Evolutionary conservation across 306 rosid species (phyloP).

Genomic region (Quercus parvula): DNA sequence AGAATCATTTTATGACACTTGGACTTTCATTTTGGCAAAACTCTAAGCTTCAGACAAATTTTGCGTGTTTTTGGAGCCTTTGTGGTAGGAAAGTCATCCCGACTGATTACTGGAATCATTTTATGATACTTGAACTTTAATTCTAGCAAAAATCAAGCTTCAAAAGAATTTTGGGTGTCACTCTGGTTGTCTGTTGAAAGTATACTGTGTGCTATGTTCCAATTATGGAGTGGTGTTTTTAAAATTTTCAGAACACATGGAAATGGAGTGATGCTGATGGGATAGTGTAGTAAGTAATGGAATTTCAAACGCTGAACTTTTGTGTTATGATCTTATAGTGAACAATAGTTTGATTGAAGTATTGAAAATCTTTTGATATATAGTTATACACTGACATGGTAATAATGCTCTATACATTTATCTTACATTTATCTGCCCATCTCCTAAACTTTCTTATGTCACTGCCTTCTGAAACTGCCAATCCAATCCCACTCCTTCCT

Average conservation of each 20-base stretch:
- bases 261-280: background rate
- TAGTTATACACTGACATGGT: background rate
- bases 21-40: background rate
- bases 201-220: background rate
- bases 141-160: no score
- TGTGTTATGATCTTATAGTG: background rate
- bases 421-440: constrained; percentile 14
- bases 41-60: background rate
- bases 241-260: background rate
- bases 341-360: background rate
- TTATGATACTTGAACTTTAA: no score
- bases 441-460: constrained; percentile 10
- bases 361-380: background rate
- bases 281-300: background rate
- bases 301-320: background rate
- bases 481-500: constrained; percentile 27
- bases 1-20: background rate
- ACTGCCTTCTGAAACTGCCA: constrained; percentile 27
- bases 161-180: no score
- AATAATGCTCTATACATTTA: constrained; percentile 2
- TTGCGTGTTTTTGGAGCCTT: background rate
- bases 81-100: no score
- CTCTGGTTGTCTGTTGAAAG: background rate
- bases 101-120: no score
- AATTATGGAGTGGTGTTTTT: background rate